These are phyloP conservation scores for Ceratocystiopsis sp. DNA, from an alignment of 2,329 filamentous ascomycete genomes.

Conservation along the genomic window DNA sequence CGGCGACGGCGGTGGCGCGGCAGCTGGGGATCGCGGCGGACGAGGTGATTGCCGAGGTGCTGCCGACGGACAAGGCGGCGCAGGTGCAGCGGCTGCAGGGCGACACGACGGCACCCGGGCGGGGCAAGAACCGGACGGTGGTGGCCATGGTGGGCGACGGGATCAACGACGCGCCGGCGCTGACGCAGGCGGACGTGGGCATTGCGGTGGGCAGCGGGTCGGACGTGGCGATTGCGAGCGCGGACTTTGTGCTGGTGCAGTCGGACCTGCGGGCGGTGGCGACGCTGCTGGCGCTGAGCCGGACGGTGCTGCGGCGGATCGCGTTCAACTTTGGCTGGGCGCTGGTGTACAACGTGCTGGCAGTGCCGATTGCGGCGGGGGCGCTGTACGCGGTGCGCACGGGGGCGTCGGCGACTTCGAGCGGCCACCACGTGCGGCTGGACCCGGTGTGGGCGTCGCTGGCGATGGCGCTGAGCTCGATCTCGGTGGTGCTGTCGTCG, in stretches of 20 bases:
- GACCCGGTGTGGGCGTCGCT: slow-evolving; percentile 76
- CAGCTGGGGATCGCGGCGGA: slow-evolving; percentile 54
- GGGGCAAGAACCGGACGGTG: slow-evolving; percentile 21
- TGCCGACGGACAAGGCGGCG: slow-evolving; percentile 67
- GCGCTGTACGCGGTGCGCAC: slow-evolving; percentile 46
- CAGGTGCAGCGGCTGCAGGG: slow-evolving; percentile 48
- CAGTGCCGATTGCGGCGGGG: slow-evolving; percentile 67
- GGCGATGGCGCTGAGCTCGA: slow-evolving; percentile 84
- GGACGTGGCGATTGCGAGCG: slow-evolving; percentile 67
- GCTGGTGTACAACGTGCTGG: slow-evolving; percentile 60
- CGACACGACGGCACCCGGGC: slow-evolving; percentile 6
- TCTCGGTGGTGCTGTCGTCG: slow-evolving; percentile 76
- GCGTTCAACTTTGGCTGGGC: slow-evolving; percentile 81
- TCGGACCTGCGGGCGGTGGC: slow-evolving; percentile 49
- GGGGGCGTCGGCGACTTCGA: slow-evolving; percentile 7
- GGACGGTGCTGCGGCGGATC: slow-evolving; percentile 58
- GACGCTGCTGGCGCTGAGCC: slow-evolving; percentile 54
- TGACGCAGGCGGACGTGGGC: slow-evolving; percentile 64
- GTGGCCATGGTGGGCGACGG: slow-evolving; percentile 82
- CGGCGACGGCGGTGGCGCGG: slow-evolving; percentile 60
- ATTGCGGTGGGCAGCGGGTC: slow-evolving; percentile 72
- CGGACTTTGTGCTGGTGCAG: slow-evolving; percentile 67
- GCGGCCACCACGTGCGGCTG: slow-evolving; percentile 40
- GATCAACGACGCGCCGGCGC: slow-evolving; percentile 75
- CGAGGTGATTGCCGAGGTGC: slow-evolving; percentile 74